A percentile compares a stretch with the other conserved stretches of the same genome.
Conservation (phyloP, 2,329 filamentous ascomycete species). For the Pseudogymnoascus sp. region DNA sequence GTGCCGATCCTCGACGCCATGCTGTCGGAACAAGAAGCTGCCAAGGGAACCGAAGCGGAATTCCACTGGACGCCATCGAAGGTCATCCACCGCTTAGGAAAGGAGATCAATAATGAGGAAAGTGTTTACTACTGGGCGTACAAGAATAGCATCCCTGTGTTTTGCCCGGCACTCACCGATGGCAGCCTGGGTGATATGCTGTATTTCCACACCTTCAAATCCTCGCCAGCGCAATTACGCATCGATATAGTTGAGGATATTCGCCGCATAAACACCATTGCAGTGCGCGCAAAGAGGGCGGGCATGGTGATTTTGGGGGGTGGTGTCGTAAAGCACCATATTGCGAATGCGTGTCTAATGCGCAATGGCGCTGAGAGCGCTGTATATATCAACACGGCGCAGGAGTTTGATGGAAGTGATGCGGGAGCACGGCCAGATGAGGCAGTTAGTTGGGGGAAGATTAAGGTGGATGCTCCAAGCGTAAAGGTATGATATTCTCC, state of each 20-base stretch:
- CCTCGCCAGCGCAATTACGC: constrained; percentile 69
- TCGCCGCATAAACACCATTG: constrained; percentile 82
- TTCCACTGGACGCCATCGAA: constrained; percentile 91
- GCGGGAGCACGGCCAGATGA: constrained; percentile 92
- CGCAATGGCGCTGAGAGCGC: constrained; percentile 93
- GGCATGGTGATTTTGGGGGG: constrained; percentile 96
- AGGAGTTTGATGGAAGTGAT: constrained; percentile 96
- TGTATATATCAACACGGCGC: constrained; percentile 94
- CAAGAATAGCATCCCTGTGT: constrained; percentile 93
- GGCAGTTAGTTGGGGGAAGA: constrained; percentile 97
- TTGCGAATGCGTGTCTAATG: constrained; percentile 96
- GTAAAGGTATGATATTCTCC: constrained; percentile 62
- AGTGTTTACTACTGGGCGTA: constrained; percentile 97
- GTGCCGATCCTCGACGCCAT: constrained; percentile 90
- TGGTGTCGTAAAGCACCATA: constrained; percentile 95
- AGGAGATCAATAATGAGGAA: constrained; percentile 86
- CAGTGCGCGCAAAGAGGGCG: constrained; percentile 75
- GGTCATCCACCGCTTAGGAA: constrained; percentile 79
- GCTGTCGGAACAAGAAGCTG: constrained; percentile 85
- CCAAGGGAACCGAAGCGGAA: constrained; percentile 57
- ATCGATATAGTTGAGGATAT: constrained; percentile 95
- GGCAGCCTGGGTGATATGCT: constrained; percentile 96
- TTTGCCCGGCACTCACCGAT: constrained; percentile 92
- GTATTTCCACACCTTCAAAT: constrained; percentile 94
- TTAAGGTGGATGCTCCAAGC: constrained; percentile 76